These are phyloP conservation scores for Solanum chilense DNA, from an alignment of 257 asterid species.

Conservation along the genomic window DNA sequence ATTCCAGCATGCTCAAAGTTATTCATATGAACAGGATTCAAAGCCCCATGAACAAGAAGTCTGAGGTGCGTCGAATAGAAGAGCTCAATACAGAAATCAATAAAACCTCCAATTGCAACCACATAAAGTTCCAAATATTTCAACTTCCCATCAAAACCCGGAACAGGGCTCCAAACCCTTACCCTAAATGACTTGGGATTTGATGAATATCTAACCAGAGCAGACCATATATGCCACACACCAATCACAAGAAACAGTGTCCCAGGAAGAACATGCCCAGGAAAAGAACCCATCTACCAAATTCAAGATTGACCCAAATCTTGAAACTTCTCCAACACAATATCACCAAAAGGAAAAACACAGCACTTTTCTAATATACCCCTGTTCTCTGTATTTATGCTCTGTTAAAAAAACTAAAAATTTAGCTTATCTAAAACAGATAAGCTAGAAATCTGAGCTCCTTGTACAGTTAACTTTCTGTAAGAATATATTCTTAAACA, in stretches of 20 bases:
- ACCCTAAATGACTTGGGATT: constrained; percentile 65
- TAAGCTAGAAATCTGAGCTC: neutral
- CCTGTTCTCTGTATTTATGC: neutral
- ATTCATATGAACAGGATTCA: constrained; percentile 90
- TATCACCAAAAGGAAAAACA: neutral
- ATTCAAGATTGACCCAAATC: neutral
- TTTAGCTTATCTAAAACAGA: neutral
- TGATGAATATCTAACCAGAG: constrained; percentile 51
- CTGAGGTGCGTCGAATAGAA: constrained; percentile 77
- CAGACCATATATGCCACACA: constrained; percentile 85
- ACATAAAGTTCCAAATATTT: constrained; percentile 89
- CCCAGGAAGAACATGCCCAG: constrained; percentile 92
- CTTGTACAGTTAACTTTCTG: neutral
- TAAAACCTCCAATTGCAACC: constrained; percentile 62
- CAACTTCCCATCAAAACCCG: constrained; percentile 59
- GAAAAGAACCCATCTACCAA: constrained; percentile 73
- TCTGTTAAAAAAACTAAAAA: neutral
- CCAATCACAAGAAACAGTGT: constrained; percentile 78
- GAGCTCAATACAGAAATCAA: constrained; percentile 88
- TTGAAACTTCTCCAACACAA: neutral
- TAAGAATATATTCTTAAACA: neutral
- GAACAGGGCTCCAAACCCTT: constrained; percentile 87
- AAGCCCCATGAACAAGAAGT: constrained; percentile 61
- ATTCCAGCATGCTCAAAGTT: constrained; percentile 96
- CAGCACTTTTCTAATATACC: neutral